Conservation (phyloP, 2,329 filamentous ascomycete genomes). For the Albophoma yamanashiensis region DNA sequence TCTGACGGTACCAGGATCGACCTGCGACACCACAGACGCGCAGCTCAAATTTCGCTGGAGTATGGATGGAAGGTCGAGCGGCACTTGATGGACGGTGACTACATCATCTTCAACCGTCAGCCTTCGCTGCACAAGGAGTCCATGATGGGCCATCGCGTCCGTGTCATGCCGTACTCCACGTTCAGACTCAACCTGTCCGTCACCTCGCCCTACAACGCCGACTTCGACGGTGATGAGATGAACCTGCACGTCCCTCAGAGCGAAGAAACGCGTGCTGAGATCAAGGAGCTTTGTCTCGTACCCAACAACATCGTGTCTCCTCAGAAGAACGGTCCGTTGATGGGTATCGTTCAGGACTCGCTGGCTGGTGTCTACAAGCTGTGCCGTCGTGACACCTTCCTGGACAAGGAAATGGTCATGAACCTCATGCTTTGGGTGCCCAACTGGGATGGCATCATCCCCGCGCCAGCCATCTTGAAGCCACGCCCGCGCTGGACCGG, state of each 20-base stretch:
- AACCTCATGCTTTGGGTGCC: slow-evolving; percentile 96
- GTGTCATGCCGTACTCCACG: slow-evolving; percentile 97
- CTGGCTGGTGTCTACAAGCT: slow-evolving; percentile 96
- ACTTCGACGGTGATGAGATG: slow-evolving; percentile 99
- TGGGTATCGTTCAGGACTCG: slow-evolving; percentile 99
- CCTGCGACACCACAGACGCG: slow-evolving; percentile 82
- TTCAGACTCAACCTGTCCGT: slow-evolving; percentile 97
- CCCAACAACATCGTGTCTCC: slow-evolving; percentile 97
- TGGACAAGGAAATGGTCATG: slow-evolving; percentile 88
- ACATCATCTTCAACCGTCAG: slow-evolving; percentile 99
- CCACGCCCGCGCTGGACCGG: slow-evolving; percentile 91
- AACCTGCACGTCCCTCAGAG: slow-evolving; percentile 98
- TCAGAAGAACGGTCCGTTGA: slow-evolving; percentile 89
- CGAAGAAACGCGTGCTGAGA: slow-evolving; percentile 90
- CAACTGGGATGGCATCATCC: slow-evolving; percentile 92
- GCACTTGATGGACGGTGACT: slow-evolving; percentile 91
- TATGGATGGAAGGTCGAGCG: slow-evolving; percentile 99
- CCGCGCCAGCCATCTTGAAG: slow-evolving; percentile 86
- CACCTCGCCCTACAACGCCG: slow-evolving; percentile 97
- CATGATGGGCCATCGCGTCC: slow-evolving; percentile 98
- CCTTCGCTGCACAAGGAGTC: slow-evolving; percentile 98
- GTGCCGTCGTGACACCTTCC: slow-evolving; percentile 81
- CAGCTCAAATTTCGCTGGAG: slow-evolving; percentile 75
- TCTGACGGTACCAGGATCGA: slow-evolving; percentile 92
- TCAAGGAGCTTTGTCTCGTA: slow-evolving; percentile 93